phyloP scores from a whole-genome alignment of 352 stramenopile genomes.

The Pythium folliculosum region DNA sequence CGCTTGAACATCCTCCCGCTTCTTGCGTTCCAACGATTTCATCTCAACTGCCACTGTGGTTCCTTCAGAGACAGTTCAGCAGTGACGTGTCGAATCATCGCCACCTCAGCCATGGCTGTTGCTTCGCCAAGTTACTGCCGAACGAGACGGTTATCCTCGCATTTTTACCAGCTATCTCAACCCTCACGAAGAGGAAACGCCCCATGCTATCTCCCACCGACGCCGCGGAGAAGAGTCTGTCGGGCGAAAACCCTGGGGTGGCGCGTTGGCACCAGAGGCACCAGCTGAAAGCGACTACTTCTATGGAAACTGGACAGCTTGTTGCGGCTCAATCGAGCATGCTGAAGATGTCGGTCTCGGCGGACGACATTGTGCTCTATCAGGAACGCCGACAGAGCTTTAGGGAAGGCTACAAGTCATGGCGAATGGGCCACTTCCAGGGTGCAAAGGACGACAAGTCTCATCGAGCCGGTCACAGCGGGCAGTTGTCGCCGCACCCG shows the following conservation, averaged over 20 bases:
- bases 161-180: slow-evolving; percentile 76
- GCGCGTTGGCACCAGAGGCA: slow-evolving; percentile 24
- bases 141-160: slow-evolving; percentile 74
- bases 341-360: slow-evolving; percentile 70
- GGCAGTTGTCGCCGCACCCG: slow-evolving; percentile 36
- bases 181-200: slow-evolving; percentile 48
- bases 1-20: not conserved
- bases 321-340: slow-evolving; percentile 8
- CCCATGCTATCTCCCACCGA: slow-evolving; percentile 13
- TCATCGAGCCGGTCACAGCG: slow-evolving; percentile 42
- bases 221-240: not conserved
- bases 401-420: slow-evolving; percentile 84
- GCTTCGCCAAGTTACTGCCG: slow-evolving; percentile 81
- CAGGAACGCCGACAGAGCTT: slow-evolving; percentile 79
- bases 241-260: not conserved
- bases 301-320: slow-evolving; percentile 5
- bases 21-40: slow-evolving; percentile 29
- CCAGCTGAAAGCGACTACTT: slow-evolving; percentile 14
- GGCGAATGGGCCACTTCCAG: slow-evolving; percentile 80
- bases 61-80: slow-evolving; percentile 37
- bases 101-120: slow-evolving; percentile 73
- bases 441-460: slow-evolving; percentile 74
- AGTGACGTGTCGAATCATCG: not conserved
- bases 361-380: slow-evolving; percentile 85
- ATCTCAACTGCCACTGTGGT: slow-evolving; percentile 73